A percentile compares a stretch with the other conserved stretches of the same genome.
Conservation (phyloP, 1,139 yeast genomes). For the Spathaspora sp. region DNA sequence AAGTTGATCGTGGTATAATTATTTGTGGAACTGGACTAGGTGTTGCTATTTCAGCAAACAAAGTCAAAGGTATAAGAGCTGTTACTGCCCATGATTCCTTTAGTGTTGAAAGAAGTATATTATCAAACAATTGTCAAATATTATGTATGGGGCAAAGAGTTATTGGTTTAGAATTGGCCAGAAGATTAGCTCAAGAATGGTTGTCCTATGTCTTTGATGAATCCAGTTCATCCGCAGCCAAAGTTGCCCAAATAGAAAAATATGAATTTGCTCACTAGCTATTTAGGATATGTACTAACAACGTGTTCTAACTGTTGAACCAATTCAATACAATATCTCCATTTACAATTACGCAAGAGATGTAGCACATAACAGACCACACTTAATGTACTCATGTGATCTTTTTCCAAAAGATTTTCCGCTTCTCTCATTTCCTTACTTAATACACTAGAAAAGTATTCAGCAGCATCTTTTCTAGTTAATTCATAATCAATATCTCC, state of each 20-base stretch:
- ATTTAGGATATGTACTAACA: slow-evolving; percentile 7
- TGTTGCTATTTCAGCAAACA: slow-evolving; percentile 47
- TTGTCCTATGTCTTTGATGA: slow-evolving; percentile 39
- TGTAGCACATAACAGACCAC: slow-evolving; percentile 10
- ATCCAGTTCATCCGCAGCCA: slow-evolving; percentile 39
- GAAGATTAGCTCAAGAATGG: slow-evolving; percentile 45
- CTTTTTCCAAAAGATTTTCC: slow-evolving; percentile 2
- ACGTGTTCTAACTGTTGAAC: slow-evolving; percentile 10
- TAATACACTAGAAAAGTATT: slow-evolving; percentile 9
- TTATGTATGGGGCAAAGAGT: slow-evolving; percentile 51
- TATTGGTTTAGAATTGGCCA: slow-evolving; percentile 44
- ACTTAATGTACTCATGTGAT: slow-evolving; percentile 10
- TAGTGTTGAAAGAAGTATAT: slow-evolving; percentile 44
- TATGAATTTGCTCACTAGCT: slow-evolving; percentile 1
- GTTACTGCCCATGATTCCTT: slow-evolving; percentile 52
- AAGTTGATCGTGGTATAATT: slow-evolving; percentile 43
- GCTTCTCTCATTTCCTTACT: slow-evolving; percentile 3
- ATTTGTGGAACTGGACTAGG: slow-evolving; percentile 51
- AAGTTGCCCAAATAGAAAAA: slow-evolving; percentile 25
- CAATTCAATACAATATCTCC: slow-evolving; percentile 10
- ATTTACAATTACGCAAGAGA: slow-evolving; percentile 11
- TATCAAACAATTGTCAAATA: slow-evolving; percentile 43
- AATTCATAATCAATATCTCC: slow-evolving; percentile 8
- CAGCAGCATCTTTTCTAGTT: slow-evolving; percentile 7
- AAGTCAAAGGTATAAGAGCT: slow-evolving; percentile 46